phyloP scores from a whole-genome alignment of 495 filamentous ascomycete genomes.

The Cladorrhinum samala region DNA sequence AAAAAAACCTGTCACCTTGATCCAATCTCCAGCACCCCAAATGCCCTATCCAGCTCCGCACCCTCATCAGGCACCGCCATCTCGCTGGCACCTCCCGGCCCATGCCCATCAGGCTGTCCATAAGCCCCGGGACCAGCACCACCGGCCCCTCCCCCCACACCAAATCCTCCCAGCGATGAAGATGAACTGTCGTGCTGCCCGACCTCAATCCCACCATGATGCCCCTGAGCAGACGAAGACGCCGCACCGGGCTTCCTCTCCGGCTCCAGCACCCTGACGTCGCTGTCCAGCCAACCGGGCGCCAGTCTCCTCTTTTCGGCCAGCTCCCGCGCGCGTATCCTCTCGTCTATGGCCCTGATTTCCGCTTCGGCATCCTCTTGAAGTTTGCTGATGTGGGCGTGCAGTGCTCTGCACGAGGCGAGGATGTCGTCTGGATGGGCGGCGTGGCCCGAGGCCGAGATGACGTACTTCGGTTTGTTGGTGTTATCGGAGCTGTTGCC shows the following conservation, averaged over 20 bases:
- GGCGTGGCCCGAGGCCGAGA: conserved; percentile 67
- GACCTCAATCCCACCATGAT: background rate
- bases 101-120: conserved; percentile 12
- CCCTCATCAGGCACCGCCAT: conserved; percentile 53
- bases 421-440: conserved; percentile 78
- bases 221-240: conserved; percentile 11
- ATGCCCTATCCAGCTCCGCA: conserved; percentile 81
- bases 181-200: background rate
- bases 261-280: conserved; percentile 77
- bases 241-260: conserved; percentile 34
- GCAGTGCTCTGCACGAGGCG: conserved; percentile 67
- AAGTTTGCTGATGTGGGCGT: conserved; percentile 63
- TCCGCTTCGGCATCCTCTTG: conserved; percentile 56
- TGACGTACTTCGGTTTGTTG: conserved; percentile 58
- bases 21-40: conserved; percentile 58
- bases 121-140: conserved; percentile 1
- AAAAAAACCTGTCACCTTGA: conserved; percentile 4
- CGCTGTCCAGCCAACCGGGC: conserved; percentile 90
- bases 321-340: conserved; percentile 67
- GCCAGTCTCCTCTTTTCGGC: conserved; percentile 88
- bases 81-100: conserved; percentile 37
- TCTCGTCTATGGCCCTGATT: conserved; percentile 64
- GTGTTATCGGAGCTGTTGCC: no score
- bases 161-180: no score
- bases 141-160: conserved; percentile 40